Percentiles rank a stretch among this genome's conserved stretches.
Conservation (phyloP, 192 early-diverging fungal species). For the Geranomyces variabilis region DNA sequence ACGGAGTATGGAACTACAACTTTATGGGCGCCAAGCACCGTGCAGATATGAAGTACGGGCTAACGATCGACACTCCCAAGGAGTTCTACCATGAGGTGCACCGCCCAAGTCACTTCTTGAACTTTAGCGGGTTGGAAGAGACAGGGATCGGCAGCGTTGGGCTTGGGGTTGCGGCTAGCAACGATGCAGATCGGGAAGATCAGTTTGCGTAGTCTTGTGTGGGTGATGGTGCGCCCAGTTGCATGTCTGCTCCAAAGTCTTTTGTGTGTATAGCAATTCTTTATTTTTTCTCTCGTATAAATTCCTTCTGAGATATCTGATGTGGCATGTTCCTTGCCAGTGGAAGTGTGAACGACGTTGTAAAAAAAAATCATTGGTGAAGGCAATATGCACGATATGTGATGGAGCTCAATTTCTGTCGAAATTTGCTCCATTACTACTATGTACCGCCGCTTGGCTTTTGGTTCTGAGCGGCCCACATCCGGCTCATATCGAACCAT, state of each 20-base stretch:
- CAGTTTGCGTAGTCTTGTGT: constrained; percentile 43
- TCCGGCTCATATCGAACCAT: constrained; percentile 75
- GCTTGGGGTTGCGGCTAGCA: constrained; percentile 44
- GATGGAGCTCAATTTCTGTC: too few species aligned
- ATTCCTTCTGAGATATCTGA: too few species aligned
- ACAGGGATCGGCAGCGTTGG: constrained; percentile 42
- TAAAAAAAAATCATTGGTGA: too few species aligned
- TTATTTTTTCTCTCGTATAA: too few species aligned
- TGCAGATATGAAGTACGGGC: constrained; percentile 88
- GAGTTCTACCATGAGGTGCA: constrained; percentile 98
- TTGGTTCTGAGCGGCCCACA: background rate
- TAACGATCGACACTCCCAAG: constrained; percentile 90
- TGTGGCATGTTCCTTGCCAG: too few species aligned
- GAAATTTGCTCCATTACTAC: too few species aligned
- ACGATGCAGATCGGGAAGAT: constrained; percentile 53
- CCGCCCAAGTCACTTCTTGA: constrained; percentile 94
- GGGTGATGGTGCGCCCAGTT: background rate
- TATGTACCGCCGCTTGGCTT: too few species aligned
- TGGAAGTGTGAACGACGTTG: too few species aligned
- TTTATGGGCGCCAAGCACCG: constrained; percentile 96
- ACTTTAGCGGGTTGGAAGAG: constrained; percentile 64
- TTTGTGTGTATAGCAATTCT: too few species aligned
- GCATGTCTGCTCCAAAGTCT: too few species aligned
- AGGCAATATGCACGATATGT: too few species aligned
- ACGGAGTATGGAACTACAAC: constrained; percentile 98